phyloP scores from a whole-genome alignment of 2,329 filamentous ascomycete species.

The Colletotrichum sansevieriae region DNA sequence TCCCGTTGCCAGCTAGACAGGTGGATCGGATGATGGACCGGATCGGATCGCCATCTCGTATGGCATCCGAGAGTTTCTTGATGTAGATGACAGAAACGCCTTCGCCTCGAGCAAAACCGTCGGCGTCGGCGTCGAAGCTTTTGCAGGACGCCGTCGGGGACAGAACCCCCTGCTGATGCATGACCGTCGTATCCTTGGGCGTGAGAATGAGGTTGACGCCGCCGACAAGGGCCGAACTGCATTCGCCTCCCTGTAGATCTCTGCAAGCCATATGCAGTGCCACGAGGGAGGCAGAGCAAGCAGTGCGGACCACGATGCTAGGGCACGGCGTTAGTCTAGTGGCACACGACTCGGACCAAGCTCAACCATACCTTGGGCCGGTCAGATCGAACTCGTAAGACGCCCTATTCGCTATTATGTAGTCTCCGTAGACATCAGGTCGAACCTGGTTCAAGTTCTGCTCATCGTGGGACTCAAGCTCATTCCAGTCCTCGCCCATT shows the following conservation, averaged over 20 bases:
- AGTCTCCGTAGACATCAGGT: constrained; percentile 45
- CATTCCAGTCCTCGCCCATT: constrained; percentile 49
- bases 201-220: constrained; percentile 53
- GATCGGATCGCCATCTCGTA: constrained; percentile 60
- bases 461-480: constrained; percentile 42
- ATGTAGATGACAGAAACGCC: constrained; percentile 59
- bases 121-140: constrained; percentile 58
- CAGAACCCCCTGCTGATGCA: constrained; percentile 53
- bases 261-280: constrained; percentile 54
- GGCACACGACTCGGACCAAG: accelerated
- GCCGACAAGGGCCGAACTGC: constrained; percentile 51
- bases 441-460: constrained; percentile 43
- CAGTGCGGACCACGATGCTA: constrained; percentile 53
- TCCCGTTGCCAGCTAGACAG: constrained; percentile 57
- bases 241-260: constrained; percentile 46
- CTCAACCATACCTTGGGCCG: constrained; percentile 48
- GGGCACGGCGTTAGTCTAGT: not conserved
- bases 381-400: constrained; percentile 51
- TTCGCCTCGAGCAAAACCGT: constrained; percentile 66
- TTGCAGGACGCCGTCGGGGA: constrained; percentile 50
- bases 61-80: constrained; percentile 60
- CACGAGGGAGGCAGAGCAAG: constrained; percentile 54
- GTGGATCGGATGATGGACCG: constrained; percentile 55
- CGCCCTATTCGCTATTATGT: constrained; percentile 49
- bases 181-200: constrained; percentile 47